Conservation (phyloP, 495 filamentous ascomycete genomes). For the Parathielavia hyrcaniae region DNA sequence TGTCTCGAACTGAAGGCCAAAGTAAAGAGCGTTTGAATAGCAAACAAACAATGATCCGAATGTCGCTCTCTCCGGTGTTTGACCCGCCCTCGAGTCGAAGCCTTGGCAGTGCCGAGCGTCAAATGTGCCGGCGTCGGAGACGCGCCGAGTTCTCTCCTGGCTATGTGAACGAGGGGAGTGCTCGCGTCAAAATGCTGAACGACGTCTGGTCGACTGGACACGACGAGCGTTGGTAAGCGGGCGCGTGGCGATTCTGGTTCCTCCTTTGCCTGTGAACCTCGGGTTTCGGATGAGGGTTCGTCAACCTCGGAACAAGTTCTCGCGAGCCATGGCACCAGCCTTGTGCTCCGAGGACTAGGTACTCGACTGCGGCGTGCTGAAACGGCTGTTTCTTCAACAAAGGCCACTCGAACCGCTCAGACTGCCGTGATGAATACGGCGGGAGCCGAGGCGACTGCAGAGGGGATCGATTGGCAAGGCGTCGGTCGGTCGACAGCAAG, state of each 20-base stretch:
- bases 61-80: neutral
- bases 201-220: no score
- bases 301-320: constrained; percentile 21
- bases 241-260: neutral
- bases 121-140: neutral
- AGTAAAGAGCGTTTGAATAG: neutral
- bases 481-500: neutral
- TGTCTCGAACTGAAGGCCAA: neutral
- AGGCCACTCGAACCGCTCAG: neutral
- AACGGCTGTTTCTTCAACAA: no score
- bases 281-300: constrained; percentile 6
- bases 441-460: neutral
- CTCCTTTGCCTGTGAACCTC: constrained; percentile 7
- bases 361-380: constrained; percentile 6
- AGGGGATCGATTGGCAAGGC: neutral
- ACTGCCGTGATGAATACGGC: neutral
- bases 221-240: neutral
- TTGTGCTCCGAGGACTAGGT: neutral
- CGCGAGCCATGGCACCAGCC: constrained; percentile 19
- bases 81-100: neutral
- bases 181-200: no score
- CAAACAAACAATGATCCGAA: neutral
- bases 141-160: neutral
- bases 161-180: neutral
- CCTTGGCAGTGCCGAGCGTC: neutral